Evolutionary conservation across 2,329 filamentous ascomycete species (phyloP).

Genomic region (Teratosphaeria viscida): DNA sequence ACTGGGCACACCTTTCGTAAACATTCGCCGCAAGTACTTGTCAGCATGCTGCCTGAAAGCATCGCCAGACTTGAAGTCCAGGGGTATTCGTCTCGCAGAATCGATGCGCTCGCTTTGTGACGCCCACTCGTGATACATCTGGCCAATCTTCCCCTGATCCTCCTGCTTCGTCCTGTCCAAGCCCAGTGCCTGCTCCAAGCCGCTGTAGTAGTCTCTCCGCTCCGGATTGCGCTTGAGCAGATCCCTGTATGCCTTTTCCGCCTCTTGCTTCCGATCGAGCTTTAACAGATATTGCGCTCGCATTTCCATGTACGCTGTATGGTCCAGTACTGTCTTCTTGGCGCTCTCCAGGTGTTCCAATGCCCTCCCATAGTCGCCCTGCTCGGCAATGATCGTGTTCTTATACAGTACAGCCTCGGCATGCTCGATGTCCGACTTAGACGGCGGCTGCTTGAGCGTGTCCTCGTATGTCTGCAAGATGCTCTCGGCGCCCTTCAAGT

Average conservation of each 20-base stretch:
- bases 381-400: slow-evolving; percentile 85
- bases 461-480: slow-evolving; percentile 88
- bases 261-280: slow-evolving; percentile 67
- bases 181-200: slow-evolving; percentile 58
- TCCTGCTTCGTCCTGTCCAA: slow-evolving; percentile 51
- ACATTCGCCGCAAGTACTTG: slow-evolving; percentile 69
- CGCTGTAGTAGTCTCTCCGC: slow-evolving; percentile 75
- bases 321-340: slow-evolving; percentile 69
- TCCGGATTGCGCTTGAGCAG: slow-evolving; percentile 83
- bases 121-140: slow-evolving; percentile 73
- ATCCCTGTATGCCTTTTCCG: slow-evolving; percentile 67
- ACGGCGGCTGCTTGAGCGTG: slow-evolving; percentile 71
- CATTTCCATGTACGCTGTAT: slow-evolving; percentile 73
- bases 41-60: slow-evolving; percentile 71
- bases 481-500: slow-evolving; percentile 76
- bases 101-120: slow-evolving; percentile 74
- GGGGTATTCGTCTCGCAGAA: slow-evolving; percentile 71
- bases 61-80: slow-evolving; percentile 79
- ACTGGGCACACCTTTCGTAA: slow-evolving; percentile 87
- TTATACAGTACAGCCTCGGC: slow-evolving; percentile 93
- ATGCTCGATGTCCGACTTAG: slow-evolving; percentile 75
- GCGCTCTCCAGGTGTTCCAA: slow-evolving; percentile 75
- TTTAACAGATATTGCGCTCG: slow-evolving; percentile 74
- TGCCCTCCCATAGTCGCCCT: slow-evolving; percentile 70
- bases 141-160: slow-evolving; percentile 59